Evolutionary conservation across 371 early-diverging fungal genomes (phyloP).

Genomic region (Capillidium rhysosporum): DNA sequence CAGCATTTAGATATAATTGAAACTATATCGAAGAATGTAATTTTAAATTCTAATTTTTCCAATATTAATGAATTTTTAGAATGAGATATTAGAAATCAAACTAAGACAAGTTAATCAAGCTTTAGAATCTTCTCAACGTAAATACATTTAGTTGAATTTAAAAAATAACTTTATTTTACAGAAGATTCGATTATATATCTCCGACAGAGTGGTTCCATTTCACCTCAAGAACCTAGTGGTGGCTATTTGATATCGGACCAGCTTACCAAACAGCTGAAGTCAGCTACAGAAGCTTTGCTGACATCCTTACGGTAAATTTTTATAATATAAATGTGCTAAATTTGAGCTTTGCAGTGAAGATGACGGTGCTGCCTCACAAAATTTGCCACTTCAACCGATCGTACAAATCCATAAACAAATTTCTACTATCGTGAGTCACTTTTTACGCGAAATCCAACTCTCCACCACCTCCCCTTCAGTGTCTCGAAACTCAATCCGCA

Average conservation of each 20-base stretch:
- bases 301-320: background rate
- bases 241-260: background rate
- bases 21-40: conserved; percentile 1
- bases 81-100: conserved; percentile 4
- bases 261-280: background rate
- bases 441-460: background rate
- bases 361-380: background rate
- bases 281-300: background rate
- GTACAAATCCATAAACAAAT: background rate
- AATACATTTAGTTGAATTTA: background rate
- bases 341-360: background rate
- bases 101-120: conserved; percentile 2
- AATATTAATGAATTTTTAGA: background rate
- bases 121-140: conserved; percentile 3
- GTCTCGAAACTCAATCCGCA: too few relatives aligned
- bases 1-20: background rate
- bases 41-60: background rate
- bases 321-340: background rate
- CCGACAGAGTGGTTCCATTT: background rate
- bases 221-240: background rate
- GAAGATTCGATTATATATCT: background rate
- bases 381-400: background rate
- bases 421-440: background rate
- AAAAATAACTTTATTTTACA: background rate
- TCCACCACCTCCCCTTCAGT: background rate